A percentile compares a stretch with the other conserved stretches of the same genome.
Conservation (phyloP, 208 protist species). For the Acanthamoeba polyphaga region DNA sequence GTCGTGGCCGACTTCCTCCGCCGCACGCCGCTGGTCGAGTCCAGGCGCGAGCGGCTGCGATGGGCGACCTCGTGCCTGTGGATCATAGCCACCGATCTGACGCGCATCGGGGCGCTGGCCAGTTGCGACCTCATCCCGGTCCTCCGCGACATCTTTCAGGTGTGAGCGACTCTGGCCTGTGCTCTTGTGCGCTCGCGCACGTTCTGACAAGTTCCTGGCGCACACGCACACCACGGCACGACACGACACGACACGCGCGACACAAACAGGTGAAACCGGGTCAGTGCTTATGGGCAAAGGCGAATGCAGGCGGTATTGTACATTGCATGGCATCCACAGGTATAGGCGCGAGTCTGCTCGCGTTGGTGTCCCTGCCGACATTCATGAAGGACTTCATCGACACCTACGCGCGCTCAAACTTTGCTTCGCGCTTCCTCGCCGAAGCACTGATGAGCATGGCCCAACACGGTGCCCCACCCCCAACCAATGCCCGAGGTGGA, state of each 20-base stretch:
- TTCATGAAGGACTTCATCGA: background rate
- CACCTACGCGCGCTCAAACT: background rate
- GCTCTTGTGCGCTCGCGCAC: background rate
- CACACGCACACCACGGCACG: background rate
- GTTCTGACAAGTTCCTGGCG: background rate
- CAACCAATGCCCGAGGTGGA: background rate
- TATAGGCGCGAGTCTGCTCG: no score
- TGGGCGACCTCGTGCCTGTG: background rate
- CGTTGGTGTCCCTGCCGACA: background rate
- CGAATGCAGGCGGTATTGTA: no score
- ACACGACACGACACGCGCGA: background rate
- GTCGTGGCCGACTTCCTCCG: background rate
- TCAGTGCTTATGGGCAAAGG: no score
- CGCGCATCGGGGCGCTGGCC: background rate
- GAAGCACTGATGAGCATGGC: background rate
- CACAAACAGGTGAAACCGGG: no score
- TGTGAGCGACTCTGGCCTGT: background rate
- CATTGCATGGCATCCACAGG: no score
- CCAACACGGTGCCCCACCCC: background rate
- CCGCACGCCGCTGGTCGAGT: background rate
- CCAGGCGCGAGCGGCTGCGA: background rate
- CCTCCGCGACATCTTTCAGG: background rate
- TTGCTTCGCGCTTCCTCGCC: background rate
- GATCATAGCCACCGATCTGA: background rate
- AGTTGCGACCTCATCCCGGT: background rate